Percentiles rank a stretch among this genome's conserved stretches.
Evolutionary conservation across 1,284 basidiomycete species (phyloP).

Genomic region (Porogramme epimiltina): DNA sequence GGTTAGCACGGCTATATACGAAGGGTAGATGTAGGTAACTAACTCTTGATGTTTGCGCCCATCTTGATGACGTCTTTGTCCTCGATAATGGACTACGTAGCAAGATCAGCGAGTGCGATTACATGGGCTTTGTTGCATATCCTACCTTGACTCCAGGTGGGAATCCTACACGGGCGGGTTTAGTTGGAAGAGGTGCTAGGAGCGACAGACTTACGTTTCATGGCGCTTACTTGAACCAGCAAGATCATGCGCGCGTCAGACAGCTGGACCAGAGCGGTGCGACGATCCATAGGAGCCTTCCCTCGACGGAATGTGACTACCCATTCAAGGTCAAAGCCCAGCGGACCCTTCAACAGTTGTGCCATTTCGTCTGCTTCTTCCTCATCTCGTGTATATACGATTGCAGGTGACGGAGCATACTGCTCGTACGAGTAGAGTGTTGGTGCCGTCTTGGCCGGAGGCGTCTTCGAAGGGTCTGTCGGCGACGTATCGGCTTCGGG

Average conservation of each 20-base stretch:
- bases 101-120: not conserved
- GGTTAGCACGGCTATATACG: not conserved
- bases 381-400: constrained; percentile 44
- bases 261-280: constrained; percentile 56
- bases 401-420: constrained; percentile 35
- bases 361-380: constrained; percentile 46
- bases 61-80: constrained; percentile 48
- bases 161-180: no score
- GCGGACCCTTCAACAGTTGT: constrained; percentile 41
- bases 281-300: constrained; percentile 32
- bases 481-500: not conserved
- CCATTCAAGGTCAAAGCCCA: constrained; percentile 70
- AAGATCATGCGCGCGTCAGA: constrained; percentile 49
- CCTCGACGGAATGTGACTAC: constrained; percentile 39
- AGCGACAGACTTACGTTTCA: constrained; percentile 45
- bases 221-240: constrained; percentile 57
- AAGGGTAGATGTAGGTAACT: constrained; percentile 18
- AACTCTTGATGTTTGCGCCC: constrained; percentile 64
- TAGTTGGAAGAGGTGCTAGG: not conserved
- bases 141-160: constrained; percentile 46
- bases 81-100: constrained; percentile 48
- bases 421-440: constrained; percentile 43
- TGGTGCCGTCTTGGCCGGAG: no score
- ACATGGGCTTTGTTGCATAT: not conserved
- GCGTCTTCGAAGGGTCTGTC: not conserved